A percentile compares a stretch with the other conserved stretches of the same genome.
Evolutionary conservation across 441 rosid species (phyloP).

Genomic region (Melastoma candidum): DNA sequence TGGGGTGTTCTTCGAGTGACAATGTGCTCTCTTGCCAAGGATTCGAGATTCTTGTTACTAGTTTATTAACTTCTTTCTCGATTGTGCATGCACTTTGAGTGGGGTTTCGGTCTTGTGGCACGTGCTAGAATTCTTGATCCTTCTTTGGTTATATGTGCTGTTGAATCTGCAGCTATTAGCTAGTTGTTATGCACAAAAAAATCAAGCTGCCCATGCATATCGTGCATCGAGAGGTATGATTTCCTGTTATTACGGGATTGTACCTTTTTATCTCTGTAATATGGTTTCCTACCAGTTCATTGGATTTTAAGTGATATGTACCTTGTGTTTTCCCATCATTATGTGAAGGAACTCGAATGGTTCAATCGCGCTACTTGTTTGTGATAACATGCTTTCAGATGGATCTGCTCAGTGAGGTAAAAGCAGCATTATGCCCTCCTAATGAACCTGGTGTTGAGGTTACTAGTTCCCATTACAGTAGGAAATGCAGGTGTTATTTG

Average conservation of each 20-base stretch:
- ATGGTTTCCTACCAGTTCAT: conserved; percentile 4
- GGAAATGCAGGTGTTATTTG: no score
- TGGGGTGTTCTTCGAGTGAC: no score
- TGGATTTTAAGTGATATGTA: conserved; percentile 16
- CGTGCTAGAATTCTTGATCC: no score
- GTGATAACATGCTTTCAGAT: conserved; percentile 91
- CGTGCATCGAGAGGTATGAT: conserved; percentile 69
- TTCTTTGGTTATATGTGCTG: conserved; percentile 25
- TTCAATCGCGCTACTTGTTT: conserved; percentile 95
- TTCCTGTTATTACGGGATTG: conserved; percentile 5
- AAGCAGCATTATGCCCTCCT: conserved; percentile 69
- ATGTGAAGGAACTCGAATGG: conserved; percentile 75
- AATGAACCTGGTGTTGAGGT: conserved; percentile 86
- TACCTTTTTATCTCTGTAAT: background rate
- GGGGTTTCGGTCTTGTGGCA: no score
- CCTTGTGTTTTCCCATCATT: conserved; percentile 18
- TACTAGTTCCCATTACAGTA: background rate
- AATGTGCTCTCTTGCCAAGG: no score
- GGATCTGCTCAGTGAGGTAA: conserved; percentile 94
- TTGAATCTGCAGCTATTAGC: conserved; percentile 78
- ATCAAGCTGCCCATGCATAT: conserved; percentile 86
- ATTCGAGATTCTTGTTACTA: no score
- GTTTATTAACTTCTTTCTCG: no score
- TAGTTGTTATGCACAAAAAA: conserved; percentile 74
- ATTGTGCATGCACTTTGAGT: no score